These are phyloP conservation scores for Beta corolliflora DNA, from an alignment of 179 eudicot genomes.

Conservation along the genomic window DNA sequence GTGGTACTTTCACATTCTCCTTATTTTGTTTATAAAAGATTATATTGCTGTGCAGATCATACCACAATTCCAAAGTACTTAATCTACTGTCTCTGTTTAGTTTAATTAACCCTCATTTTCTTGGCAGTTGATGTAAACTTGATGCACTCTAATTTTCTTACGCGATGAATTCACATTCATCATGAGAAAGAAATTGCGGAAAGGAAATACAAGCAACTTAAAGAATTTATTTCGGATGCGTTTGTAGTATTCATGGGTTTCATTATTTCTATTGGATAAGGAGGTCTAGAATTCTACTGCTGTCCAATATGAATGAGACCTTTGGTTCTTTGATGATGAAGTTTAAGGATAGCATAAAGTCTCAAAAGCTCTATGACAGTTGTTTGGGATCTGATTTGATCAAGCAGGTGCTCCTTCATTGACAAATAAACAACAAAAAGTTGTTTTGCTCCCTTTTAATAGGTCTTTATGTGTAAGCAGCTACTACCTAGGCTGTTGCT, in stretches of 20 bases:
- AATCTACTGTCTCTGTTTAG: neutral
- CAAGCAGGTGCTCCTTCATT: neutral
- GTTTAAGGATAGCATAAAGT: neutral
- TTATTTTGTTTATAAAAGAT: neutral
- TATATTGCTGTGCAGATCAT: neutral
- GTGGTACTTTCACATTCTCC: constrained; percentile 51
- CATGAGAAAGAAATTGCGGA: neutral
- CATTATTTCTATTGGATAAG: neutral
- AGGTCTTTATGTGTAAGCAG: neutral
- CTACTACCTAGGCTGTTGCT: neutral
- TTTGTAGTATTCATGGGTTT: neutral
- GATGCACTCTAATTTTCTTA: neutral
- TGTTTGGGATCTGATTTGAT: neutral
- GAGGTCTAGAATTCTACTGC: neutral
- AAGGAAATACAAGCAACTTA: neutral
- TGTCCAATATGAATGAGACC: neutral
- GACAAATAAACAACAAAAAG: neutral
- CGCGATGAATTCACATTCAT: neutral
- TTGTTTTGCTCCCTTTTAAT: neutral
- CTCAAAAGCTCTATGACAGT: neutral
- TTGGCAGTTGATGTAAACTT: neutral
- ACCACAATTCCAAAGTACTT: neutral
- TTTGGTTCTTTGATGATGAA: neutral
- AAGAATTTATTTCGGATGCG: neutral
- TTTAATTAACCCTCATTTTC: neutral